Evolutionary conservation across 805 yeast species (phyloP), one percentile per base, ranked within the genome.

Genomic region (Yarrowia alimentaria): DNA sequence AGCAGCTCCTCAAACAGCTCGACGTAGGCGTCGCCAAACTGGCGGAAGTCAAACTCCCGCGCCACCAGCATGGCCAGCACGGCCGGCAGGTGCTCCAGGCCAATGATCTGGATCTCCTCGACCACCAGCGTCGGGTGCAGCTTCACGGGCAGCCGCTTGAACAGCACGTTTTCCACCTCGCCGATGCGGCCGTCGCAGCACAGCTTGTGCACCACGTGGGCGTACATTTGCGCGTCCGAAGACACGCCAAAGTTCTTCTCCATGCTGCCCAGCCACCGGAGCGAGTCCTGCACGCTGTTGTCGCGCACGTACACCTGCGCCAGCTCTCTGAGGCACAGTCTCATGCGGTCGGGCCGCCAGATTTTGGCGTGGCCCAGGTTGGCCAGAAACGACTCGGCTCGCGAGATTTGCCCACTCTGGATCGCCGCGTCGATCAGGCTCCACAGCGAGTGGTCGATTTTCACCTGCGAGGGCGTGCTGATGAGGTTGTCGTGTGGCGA

Each of bases 31-130:
- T 28, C 47, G 3, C 47, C 47, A 40, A 26, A 40, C 33, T 40
- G 18, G 19, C 17, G 13, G 13, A 40, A 40, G 19, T 28, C 33
- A 12, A 12, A 40, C 6, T 28, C n/a, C 11, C 11, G 10, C 1
- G n/a, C 9, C n/a, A 10, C n/a, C 17, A 40, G 47, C 33, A 28
- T 24, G 4, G 3, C 3, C 13, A 40, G 24, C 20, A 40, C 33
- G 11, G 5, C 13, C 10, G 47, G 47, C 25, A 40, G 19, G 21
- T 29, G 24, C 24, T 40, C 47, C 25, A 40, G 33, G 9, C 47
- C 47, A 6, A 40, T 16, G 28, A 40, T 40, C 33, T 40, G 47
- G 11, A 40, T 40, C 47, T 40, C 47, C 25, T 40, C 47, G n/a
- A 40, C 33, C 25, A 40, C 47, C 25, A 28, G 19, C 9, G 47